Base-by-base conservation (phyloP, 495 filamentous ascomycete genomes). In the Acidiella bohemica region DNA sequence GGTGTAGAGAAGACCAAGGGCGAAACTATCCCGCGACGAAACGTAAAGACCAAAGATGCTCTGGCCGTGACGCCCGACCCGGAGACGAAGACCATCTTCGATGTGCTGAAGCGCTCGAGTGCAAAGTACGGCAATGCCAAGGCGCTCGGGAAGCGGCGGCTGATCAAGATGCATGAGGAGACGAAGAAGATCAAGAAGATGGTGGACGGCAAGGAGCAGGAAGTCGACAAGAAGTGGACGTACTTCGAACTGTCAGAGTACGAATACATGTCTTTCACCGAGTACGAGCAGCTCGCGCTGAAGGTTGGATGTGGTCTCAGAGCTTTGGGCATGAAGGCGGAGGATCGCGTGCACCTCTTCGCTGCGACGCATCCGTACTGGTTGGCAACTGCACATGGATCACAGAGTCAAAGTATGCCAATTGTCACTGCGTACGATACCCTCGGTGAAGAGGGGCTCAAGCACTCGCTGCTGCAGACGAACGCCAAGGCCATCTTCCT, bases 351-450 rank as follows among this genome's bases (percentile, higher is more conserved):
- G 39, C 86, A 96, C 56, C 74, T 95, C 43, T 96, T 82, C 59
- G 90, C 84, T 41, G 81, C 80, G 17, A 96, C 88, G 2, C 46
- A 59, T 34, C 44, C 53, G 23, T 53, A 59, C 40, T 64, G 61
- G 61, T 55, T 64, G 16, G 47, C 51, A 20, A 53, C 46, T 20
- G 56, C 59, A 28, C 61, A 64, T 41, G 61, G 59, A 48, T 56
- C 59, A 26, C 12, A 77, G 29, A 92, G 90, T n/a, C 92, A 99
- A 64, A 88, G 85, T 7, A 72, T 96, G 58, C 73, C 85, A 34
- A 88, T 96, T 46, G 90, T 96, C 26, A 99, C 92, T 20, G 88
- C 92, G 3, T 99, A 99, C 58, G 90, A 97, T 62, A 95, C 88
- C 7, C 76, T 97, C 20, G 90, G 90, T 22, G 84, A 93, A 63